Percentiles rank a stretch among this genome's conserved stretches.
These are phyloP conservation scores for Leucaena leucocephala DNA, from an alignment of 306 rosid genomes.

Conservation along the genomic window DNA sequence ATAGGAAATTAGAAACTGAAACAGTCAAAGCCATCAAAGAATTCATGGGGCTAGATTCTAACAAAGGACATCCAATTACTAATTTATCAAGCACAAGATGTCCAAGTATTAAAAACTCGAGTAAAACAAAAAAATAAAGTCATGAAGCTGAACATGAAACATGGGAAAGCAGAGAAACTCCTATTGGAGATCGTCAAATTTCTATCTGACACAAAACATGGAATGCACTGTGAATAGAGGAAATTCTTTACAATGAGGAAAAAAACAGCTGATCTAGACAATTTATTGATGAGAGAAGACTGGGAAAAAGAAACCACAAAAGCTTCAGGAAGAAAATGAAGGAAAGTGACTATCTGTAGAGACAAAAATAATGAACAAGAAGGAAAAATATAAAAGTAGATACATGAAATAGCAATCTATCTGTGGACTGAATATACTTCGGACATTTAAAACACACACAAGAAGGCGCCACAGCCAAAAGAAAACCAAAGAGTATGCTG, in stretches of 20 bases:
- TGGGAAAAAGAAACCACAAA: not conserved
- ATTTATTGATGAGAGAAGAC: not conserved
- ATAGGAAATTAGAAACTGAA: not conserved
- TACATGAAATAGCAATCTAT: not conserved
- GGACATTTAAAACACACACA: not conserved
- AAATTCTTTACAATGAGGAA: not conserved
- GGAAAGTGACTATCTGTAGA: not conserved
- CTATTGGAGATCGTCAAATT: not conserved
- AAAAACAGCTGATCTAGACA: not conserved
- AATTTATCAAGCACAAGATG: not conserved
- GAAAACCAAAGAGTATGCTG: not conserved
- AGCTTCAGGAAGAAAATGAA: slow-evolving; percentile 4
- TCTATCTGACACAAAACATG: not conserved
- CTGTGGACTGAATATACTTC: not conserved
- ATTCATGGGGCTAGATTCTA: not conserved
- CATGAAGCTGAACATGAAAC: not conserved
- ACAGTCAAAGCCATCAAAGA: not conserved
- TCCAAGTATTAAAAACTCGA: not conserved
- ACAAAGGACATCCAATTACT: not conserved
- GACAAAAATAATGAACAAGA: not conserved
- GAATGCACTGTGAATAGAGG: not conserved
- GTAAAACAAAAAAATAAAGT: not conserved
- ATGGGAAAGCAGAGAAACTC: not conserved
- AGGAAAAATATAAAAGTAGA: not conserved
- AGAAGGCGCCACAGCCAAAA: not conserved